A percentile compares a stretch with the other conserved stretches of the same genome.
phyloP scores from a whole-genome alignment of 352 stramenopile species.

The Pythium folliculosum region DNA sequence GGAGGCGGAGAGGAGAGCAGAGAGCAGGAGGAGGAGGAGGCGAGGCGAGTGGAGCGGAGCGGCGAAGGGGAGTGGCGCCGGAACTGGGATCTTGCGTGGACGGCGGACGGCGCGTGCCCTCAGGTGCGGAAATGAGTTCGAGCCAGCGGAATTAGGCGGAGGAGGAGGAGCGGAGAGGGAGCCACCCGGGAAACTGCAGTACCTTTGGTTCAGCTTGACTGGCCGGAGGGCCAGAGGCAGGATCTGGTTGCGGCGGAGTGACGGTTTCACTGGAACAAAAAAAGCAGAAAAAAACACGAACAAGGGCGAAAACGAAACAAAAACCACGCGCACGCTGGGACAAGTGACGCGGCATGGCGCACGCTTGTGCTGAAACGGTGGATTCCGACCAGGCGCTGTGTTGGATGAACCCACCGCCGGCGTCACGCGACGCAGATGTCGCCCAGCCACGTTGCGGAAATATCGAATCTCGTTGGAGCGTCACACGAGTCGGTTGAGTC shows the following conservation, averaged over 20 bases:
- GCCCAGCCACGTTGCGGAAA: background rate
- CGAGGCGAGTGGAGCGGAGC: background rate
- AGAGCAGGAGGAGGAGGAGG: background rate
- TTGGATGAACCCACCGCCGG: conserved; percentile 5
- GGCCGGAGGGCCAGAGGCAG: background rate
- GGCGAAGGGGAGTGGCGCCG: too few species aligned
- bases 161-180: background rate
- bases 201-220: background rate
- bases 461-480: conserved; percentile 8
- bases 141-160: conserved; percentile 6
- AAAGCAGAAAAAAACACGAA: conserved; percentile 7
- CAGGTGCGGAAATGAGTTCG: conserved; percentile 18
- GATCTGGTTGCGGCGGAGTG: conserved; percentile 15
- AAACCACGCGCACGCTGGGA: conserved; percentile 1
- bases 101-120: background rate
- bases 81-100: background rate
- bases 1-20: background rate
- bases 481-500: background rate
- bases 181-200: conserved; percentile 1
- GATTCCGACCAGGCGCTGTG: background rate
- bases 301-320: background rate
- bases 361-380: conserved; percentile 1
- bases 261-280: conserved; percentile 14
- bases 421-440: background rate
- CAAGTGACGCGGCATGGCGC: conserved; percentile 3